A percentile compares a stretch with the other conserved stretches of the same genome.
Evolutionary conservation across 805 yeast genomes (phyloP).

Genomic region (Candida sonorensis): DNA sequence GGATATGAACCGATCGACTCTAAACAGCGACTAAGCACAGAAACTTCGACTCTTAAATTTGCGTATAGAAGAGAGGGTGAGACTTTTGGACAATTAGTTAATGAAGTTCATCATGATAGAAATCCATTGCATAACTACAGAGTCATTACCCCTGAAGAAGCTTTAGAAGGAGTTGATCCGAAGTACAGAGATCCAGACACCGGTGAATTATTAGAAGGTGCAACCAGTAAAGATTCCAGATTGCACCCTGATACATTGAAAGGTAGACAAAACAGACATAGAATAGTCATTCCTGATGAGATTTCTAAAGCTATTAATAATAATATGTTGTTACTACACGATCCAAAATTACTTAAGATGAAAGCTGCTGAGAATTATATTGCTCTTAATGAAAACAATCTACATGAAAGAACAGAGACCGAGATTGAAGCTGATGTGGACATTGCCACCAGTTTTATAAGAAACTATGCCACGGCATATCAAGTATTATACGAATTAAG

Average conservation of each 20-base stretch:
- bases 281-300: constrained; percentile 47
- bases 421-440: constrained; percentile 67
- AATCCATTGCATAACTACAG: constrained; percentile 25
- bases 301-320: constrained; percentile 56
- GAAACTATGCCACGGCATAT: constrained; percentile 65
- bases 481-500: constrained; percentile 64
- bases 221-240: constrained; percentile 45
- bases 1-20: constrained; percentile 10
- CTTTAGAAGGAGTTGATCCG: constrained; percentile 24
- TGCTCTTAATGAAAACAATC: constrained; percentile 40
- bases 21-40: constrained; percentile 15
- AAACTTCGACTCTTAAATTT: constrained; percentile 23
- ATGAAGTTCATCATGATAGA: constrained; percentile 29
- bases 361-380: constrained; percentile 37
- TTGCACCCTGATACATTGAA: constrained; percentile 48
- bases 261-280: constrained; percentile 49
- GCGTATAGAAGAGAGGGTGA: constrained; percentile 33
- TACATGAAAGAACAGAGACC: constrained; percentile 37
- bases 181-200: constrained; percentile 27
- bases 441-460: constrained; percentile 73
- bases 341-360: constrained; percentile 59
- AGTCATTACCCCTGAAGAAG: constrained; percentile 33
- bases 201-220: constrained; percentile 29
- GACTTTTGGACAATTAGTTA: constrained; percentile 36
- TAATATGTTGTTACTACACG: constrained; percentile 51